Evolutionary conservation across 2,329 filamentous ascomycete genomes (phyloP), one percentile per base, ranked within the genome.

Genomic region (Lojkania enalia): DNA sequence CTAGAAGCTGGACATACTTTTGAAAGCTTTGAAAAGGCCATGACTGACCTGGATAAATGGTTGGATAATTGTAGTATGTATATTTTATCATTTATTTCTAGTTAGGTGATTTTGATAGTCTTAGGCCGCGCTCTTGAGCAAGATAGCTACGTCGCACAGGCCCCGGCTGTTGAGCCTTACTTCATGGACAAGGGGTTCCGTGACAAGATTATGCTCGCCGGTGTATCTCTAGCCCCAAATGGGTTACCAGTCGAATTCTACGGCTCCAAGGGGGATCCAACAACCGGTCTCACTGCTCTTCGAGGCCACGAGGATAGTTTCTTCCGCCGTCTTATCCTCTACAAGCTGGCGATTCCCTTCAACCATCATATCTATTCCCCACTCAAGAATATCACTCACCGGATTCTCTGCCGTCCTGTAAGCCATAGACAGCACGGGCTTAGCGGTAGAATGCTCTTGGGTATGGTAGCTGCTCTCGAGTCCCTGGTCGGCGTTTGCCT

Each of bases 171-270:
- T 2, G 6, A 19, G 9, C 37, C 14, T 14, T 42, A 20, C 20
- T 31, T 39, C 20, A 45, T 51, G 44, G 48, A 51, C 13, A 31
- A 44, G 12, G 30, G 32, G 2, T 39, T 39, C 15, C 46, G 49
- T 12, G 23, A 20, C 11, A 16, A 35, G 15, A 13, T 44, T 23
- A 4, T 30, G 1, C 6, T 14, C 15, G 12, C 32, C n/a, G 35
- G 14, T 3, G 30, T 14, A 16, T 3, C 12, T 3, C 15, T 14
- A 19, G 46, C 36, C 2, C 46, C 49, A 20, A 49, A 49, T 31
- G 49, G 39, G n/a, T 6, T 23, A 25, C 12, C 19, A 19, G 9
- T 21, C 5, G 21, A 32, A n/a, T 2, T 20, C 5, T 52, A 47
- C 20, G 49, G 49, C n/a, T n/a, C n/a, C n/a, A n/a, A n/a, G n/a